Evolutionary conservation across 192 early-diverging fungal genomes (phyloP), one percentile per base, ranked within the genome.

Genomic region (Lobosporangium transversale): DNA sequence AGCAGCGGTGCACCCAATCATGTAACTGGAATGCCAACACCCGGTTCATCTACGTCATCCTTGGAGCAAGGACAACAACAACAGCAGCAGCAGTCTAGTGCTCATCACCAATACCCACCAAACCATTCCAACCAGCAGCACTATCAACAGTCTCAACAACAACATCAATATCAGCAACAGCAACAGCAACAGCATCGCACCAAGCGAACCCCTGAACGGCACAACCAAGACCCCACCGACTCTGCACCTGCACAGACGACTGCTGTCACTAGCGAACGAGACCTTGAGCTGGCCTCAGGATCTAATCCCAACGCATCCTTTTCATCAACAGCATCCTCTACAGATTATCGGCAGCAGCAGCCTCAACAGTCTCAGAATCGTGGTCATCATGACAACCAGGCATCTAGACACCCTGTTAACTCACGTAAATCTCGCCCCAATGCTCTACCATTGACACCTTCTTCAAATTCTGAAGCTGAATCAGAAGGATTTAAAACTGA

Each of bases 221-320:
- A 48, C 24, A 48, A 54, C 11, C 58, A 70, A 15, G 30, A 4
- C 21, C n/a, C n/a, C n/a, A n/a, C n/a, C n/a, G 56, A 70, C 17
- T 15, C 53, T n/a, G 32, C 17, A 37, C 20, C 30, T 2, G 62
- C 53, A 0, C 26, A 32, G 11, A 3, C 50, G 6, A 14, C 14
- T 12, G 6, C 15, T 4, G 49, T 21, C 5, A 49, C 4, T 18
- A 21, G 24, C 43, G 68, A 70, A 30, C 56, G 58, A 14, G 68
- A 70, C 23, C 31, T 40, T 40, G 68, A 70, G 58, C 68, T 29
- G 68, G 68, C 44, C 68, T 70, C 68, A 51, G 68, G 58, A 53
- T 62, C 45, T 30, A 70, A 70, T n/a, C 58, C 58, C 21, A 61
- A 70, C 30, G 49, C 68, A 2, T 70, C 68, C 0, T 69, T 69